A percentile compares a stretch with the other conserved stretches of the same genome.
phyloP scores from a whole-genome alignment of 2,329 filamentous ascomycete genomes.

The Sporothrix euskadiensis region DNA sequence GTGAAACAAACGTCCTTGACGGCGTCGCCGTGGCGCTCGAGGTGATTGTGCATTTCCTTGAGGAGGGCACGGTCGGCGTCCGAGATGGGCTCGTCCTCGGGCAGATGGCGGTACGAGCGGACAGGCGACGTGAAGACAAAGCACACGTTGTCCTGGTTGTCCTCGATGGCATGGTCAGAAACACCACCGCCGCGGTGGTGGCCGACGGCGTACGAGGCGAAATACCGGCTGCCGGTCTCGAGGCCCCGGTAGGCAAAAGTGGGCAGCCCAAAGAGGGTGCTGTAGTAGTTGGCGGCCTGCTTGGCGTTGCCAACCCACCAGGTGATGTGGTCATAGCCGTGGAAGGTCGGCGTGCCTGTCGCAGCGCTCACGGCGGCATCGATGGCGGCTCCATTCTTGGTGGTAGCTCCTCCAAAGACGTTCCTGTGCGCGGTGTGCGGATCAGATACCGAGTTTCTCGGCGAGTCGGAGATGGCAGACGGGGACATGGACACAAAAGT shows the following conservation, averaged over 20 bases:
- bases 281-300: conserved; percentile 88
- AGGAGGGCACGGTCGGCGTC: conserved; percentile 66
- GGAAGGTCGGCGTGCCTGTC: conserved; percentile 55
- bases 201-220: conserved; percentile 80
- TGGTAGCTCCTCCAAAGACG: conserved; percentile 12
- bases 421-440: conserved; percentile 57
- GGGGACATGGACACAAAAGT: conserved; percentile 55
- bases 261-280: conserved; percentile 81
- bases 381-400: conserved; percentile 14
- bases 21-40: conserved; percentile 85
- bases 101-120: conserved; percentile 59
- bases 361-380: not conserved
- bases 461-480: conserved; percentile 56
- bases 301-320: conserved; percentile 98
- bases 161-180: conserved; percentile 39
- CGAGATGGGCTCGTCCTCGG: conserved; percentile 61
- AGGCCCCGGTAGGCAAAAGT: conserved; percentile 81
- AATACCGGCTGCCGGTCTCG: conserved; percentile 78
- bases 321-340: conserved; percentile 87
- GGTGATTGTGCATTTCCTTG: conserved; percentile 74
- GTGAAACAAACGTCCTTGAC: conserved; percentile 96
- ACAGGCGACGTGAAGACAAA: conserved; percentile 85
- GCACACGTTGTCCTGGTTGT: conserved; percentile 57
- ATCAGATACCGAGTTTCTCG: conserved; percentile 42
- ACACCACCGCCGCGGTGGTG: conserved; percentile 49